phyloP scores from a whole-genome alignment of 2,329 filamentous ascomycete species.

The Trichoderma atroviride region DNA sequence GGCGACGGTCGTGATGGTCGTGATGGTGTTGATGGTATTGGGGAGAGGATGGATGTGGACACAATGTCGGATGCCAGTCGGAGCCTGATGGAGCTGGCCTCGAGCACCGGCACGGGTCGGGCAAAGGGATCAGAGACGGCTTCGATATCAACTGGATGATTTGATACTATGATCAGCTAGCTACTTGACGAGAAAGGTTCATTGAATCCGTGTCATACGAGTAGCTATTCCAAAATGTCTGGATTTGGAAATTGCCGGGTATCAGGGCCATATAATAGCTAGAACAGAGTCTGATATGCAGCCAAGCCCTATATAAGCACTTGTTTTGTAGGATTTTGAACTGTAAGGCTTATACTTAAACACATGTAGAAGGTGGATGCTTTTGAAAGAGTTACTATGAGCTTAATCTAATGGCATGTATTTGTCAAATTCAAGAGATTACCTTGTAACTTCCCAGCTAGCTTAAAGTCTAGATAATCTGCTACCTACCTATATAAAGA shows the following conservation, averaged over 20 bases:
- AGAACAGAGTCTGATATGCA: no score
- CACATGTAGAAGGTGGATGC: neutral
- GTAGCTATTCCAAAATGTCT: neutral
- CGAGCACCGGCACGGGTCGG: conserved; percentile 40
- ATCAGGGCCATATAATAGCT: neutral
- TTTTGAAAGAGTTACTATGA: neutral
- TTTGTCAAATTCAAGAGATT: neutral
- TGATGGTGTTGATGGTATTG: conserved; percentile 26
- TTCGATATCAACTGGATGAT: conserved; percentile 35
- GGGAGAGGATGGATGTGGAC: conserved; percentile 28
- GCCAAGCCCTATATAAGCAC: neutral
- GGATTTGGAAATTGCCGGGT: neutral
- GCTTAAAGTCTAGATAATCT: neutral
- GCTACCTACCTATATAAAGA: no score
- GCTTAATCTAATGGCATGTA: neutral
- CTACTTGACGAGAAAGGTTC: neutral
- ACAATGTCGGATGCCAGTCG: conserved; percentile 44
- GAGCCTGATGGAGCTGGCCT: conserved; percentile 43
- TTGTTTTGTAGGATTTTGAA: neutral
- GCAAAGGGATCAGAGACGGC: conserved; percentile 45
- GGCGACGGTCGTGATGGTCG: conserved; percentile 25
- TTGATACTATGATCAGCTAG: neutral
- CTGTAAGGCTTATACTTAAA: neutral
- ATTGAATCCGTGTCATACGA: neutral
- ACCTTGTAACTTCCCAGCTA: neutral